Evolutionary conservation across 768 basidiomycete genomes (phyloP).

Genomic region (Boletus insuetus): DNA sequence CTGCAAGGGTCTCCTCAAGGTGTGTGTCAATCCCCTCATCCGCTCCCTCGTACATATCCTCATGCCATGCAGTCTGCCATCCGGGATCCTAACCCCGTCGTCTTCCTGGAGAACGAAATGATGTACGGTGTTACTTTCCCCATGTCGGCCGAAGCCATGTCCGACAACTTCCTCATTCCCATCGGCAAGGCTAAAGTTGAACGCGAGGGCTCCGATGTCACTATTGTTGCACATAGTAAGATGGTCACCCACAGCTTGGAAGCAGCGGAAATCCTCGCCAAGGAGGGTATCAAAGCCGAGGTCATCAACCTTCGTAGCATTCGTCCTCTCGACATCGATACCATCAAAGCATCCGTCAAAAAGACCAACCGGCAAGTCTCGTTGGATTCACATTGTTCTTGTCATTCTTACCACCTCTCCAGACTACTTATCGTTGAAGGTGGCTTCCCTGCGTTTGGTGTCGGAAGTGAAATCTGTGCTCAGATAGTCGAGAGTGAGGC

Average conservation of each 20-base stretch:
- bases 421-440: constrained; percentile 95
- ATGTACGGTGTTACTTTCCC: constrained; percentile 97
- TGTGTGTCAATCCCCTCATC: constrained; percentile 29
- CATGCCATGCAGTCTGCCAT: constrained; percentile 70
- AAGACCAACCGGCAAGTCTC: constrained; percentile 87
- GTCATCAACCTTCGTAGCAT: constrained; percentile 96
- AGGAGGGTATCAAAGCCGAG: constrained; percentile 97
- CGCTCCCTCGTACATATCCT: neutral
- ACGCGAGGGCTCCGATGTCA: constrained; percentile 88
- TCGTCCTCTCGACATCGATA: constrained; percentile 95
- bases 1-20: constrained; percentile 97
- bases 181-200: constrained; percentile 99
- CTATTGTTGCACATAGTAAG: constrained; percentile 96
- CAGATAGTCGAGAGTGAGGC: constrained; percentile 97
- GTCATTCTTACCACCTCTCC: constrained; percentile 2
- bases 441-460: constrained; percentile 98
- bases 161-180: constrained; percentile 90
- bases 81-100: constrained; percentile 96
- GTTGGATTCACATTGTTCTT: neutral
- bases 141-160: constrained; percentile 92
- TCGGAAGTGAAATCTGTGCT: constrained; percentile 97
- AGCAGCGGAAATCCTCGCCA: constrained; percentile 88
- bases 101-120: constrained; percentile 99
- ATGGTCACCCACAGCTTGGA: constrained; percentile 96
- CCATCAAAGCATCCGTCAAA: constrained; percentile 95